Evolutionary conservation across 2,329 filamentous ascomycete species (phyloP).

Genomic region (Trichoderma pleuroti): DNA sequence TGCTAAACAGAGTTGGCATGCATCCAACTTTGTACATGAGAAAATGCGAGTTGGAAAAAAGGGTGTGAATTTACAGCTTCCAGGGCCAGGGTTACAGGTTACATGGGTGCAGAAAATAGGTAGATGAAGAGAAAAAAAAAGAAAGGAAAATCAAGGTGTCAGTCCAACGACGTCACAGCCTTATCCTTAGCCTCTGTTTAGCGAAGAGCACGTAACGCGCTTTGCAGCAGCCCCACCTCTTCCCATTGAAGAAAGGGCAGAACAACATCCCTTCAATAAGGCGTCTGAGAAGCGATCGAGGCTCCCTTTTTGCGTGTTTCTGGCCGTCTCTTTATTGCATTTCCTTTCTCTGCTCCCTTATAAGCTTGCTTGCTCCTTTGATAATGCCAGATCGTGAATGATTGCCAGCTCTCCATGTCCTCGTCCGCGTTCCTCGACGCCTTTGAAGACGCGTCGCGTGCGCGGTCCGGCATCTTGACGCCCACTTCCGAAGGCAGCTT

Average conservation of each 20-base stretch:
- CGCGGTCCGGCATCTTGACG: conserved; percentile 40
- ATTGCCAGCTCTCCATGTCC: conserved; percentile 30
- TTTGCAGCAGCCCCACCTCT: conserved; percentile 7
- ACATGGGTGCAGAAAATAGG: neutral
- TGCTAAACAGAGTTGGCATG: neutral
- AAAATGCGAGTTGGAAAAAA: neutral
- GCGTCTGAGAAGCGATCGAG: neutral
- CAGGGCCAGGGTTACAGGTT: neutral
- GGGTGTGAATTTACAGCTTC: neutral
- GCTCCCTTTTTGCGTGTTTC: neutral
- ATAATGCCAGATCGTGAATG: conserved; percentile 24
- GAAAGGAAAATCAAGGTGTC: neutral
- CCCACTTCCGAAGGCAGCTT: conserved; percentile 39
- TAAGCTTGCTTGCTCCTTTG: neutral
- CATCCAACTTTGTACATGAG: neutral
- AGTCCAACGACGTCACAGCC: conserved; percentile 10
- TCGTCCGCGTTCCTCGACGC: conserved; percentile 33
- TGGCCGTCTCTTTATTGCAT: neutral
- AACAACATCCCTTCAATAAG: conserved; percentile 13
- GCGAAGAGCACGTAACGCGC: conserved; percentile 11
- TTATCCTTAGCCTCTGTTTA: neutral
- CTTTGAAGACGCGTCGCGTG: conserved; percentile 48
- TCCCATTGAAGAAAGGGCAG: conserved; percentile 3
- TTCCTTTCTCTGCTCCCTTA: neutral
- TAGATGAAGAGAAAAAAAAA: too few relatives aligned